A percentile compares a stretch with the other conserved stretches of the same genome.
phyloP scores from a whole-genome alignment of 768 basidiomycete species.

The Clitopilus hobsonii region DNA sequence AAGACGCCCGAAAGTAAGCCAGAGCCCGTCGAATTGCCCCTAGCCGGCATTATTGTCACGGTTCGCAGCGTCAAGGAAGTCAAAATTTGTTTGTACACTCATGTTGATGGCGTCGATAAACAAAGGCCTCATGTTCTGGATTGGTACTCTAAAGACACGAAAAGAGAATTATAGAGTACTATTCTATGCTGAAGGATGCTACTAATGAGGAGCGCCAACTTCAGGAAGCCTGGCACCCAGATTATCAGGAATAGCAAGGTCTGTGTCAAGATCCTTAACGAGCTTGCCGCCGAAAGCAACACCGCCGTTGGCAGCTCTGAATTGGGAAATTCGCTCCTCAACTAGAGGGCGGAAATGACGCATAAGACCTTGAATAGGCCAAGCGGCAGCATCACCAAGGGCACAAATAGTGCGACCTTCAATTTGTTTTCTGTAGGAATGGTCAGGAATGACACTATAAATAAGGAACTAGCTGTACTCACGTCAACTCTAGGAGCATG shows the following conservation, averaged over 20 bases:
- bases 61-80: neutral
- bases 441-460: neutral
- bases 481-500: slow-evolving; percentile 96
- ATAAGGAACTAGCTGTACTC: slow-evolving; percentile 18
- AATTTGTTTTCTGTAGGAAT: slow-evolving; percentile 74
- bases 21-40: slow-evolving; percentile 6
- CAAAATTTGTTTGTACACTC: neutral
- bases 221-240: slow-evolving; percentile 51
- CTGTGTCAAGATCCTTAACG: slow-evolving; percentile 61
- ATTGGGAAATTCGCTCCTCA: slow-evolving; percentile 79
- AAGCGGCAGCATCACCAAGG: slow-evolving; percentile 94
- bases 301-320: slow-evolving; percentile 68
- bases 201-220: slow-evolving; percentile 17
- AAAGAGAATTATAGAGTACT: neutral
- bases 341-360: slow-evolving; percentile 96
- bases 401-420: slow-evolving; percentile 98
- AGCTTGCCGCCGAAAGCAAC: slow-evolving; percentile 88
- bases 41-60: slow-evolving; percentile 1
- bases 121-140: neutral
- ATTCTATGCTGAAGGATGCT: slow-evolving; percentile 4
- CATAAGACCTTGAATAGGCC: slow-evolving; percentile 98
- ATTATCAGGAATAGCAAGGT: slow-evolving; percentile 70
- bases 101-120: slow-evolving; percentile 4
- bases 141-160: neutral
- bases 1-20: slow-evolving; percentile 63